Evolutionary conservation across 306 rosid genomes (phyloP).

Genomic region (Fagus crenata): DNA sequence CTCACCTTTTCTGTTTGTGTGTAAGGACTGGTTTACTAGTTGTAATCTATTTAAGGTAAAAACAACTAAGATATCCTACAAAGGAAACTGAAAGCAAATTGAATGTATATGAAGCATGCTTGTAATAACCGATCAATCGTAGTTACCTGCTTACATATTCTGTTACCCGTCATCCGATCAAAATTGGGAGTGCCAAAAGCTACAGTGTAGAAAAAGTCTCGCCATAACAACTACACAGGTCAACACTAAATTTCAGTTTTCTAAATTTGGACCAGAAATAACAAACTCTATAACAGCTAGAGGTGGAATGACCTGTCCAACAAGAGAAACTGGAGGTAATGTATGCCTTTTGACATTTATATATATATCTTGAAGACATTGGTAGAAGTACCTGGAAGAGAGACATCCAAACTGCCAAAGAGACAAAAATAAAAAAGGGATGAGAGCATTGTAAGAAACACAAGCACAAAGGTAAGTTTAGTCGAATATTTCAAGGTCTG

Average conservation of each 20-base stretch:
- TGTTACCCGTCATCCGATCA: slow-evolving; percentile 73
- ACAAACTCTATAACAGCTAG: slow-evolving; percentile 16
- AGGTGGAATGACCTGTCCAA: slow-evolving; percentile 69
- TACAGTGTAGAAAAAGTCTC: slow-evolving; percentile 87
- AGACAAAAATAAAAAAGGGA: slow-evolving; percentile 22
- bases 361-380: slow-evolving; percentile 62
- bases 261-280: slow-evolving; percentile 13
- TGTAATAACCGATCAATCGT: background rate
- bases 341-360: slow-evolving; percentile 63
- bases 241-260: slow-evolving; percentile 35
- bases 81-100: slow-evolving; percentile 14
- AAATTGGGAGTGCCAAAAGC: slow-evolving; percentile 94
- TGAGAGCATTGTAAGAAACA: background rate
- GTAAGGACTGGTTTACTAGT: too few species aligned
- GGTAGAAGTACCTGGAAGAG: slow-evolving; percentile 88
- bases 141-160: slow-evolving; percentile 89
- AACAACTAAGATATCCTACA: background rate
- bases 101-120: background rate
- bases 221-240: slow-evolving; percentile 68
- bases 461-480: background rate
- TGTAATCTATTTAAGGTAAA: background rate
- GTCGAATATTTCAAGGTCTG: background rate
- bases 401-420: slow-evolving; percentile 89
- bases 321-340: slow-evolving; percentile 83
- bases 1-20: too few species aligned